These are phyloP conservation scores for Solanum pennellii DNA, from an alignment of 257 asterid species.

Conservation along the genomic window DNA sequence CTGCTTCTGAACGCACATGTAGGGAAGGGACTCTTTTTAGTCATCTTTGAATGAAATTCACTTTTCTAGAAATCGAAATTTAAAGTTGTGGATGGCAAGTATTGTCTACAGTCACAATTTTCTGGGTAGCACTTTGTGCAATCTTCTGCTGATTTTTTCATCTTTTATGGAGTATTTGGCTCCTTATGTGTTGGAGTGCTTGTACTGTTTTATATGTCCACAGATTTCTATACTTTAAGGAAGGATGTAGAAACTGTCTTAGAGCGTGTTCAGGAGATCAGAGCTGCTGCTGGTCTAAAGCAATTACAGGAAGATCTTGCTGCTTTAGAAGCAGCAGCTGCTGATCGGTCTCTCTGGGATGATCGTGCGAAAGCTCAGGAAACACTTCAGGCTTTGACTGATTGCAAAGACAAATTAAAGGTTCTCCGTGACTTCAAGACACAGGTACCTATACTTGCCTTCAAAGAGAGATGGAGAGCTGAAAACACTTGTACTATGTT, in stretches of 20 bases:
- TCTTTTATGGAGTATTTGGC: neutral
- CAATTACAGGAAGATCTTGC: conserved; percentile 53
- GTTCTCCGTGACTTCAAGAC: conserved; percentile 75
- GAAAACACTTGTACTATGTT: neutral
- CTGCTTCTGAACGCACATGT: neutral
- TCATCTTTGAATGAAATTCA: neutral
- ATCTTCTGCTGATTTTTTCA: neutral
- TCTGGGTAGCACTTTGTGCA: neutral
- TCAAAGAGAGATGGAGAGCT: neutral
- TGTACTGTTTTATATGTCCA: conserved; percentile 3
- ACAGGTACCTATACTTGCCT: conserved; percentile 41
- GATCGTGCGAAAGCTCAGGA: conserved; percentile 89
- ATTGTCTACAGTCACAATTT: neutral
- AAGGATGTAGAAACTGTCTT: conserved; percentile 58
- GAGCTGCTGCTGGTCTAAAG: conserved; percentile 67
- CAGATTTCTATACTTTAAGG: conserved; percentile 88
- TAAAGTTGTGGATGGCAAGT: neutral
- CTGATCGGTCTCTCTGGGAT: conserved; percentile 85
- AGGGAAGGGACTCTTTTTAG: neutral
- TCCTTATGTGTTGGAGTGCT: neutral
- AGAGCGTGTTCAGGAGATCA: conserved; percentile 74
- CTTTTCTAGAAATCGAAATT: neutral
- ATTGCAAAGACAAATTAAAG: conserved; percentile 75
- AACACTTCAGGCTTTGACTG: conserved; percentile 82
- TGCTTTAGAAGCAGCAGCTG: conserved; percentile 72